Base-by-base conservation (phyloP, 768 basidiomycete genomes). In the Trametes gibbosa region DNA sequence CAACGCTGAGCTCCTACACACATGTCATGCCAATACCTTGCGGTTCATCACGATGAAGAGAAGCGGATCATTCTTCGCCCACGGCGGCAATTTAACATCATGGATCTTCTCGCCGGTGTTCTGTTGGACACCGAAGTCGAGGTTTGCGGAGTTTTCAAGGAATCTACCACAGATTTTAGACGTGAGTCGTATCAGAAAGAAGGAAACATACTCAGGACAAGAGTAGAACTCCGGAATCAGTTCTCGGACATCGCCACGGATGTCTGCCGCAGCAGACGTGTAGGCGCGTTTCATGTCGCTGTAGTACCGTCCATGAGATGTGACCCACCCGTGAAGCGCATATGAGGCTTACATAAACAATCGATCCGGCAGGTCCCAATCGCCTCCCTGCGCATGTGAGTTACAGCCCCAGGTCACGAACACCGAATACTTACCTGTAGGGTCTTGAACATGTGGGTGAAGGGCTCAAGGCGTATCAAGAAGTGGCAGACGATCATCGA, bases 401-500 rank as follows among this genome's bases (percentile, higher is more conserved):
- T 23, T 37, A 21, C 40, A 19, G 5, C 17, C 12, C 43, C 21
- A 8, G 34, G 21, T 16, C 19, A 16, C 2, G 4, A 13, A 32
- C 24, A 21, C 37, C 41, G 17, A 27, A 9, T 17, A 56, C 75
- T 60, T 52, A 81, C 83, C 76, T 86, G 85, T 32, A 97, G 73
- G 2, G 90, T 92, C 74, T 95, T 92, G 79, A 95, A 98, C 88
- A 96, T 95, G 68, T 89, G 86, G 24, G 94, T 95, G 70, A 90
- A 98, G 0, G 95, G 95, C 14, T 88, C 85, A 66, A 95, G 75
- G 21, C 95, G 82, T 54, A 98, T 95, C 65, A 96, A 74, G 75
- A 90, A 97, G 65, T 96, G 94, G 75, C 93, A 95, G 45, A 95
- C 91, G 58, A 94, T 96, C 95, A 97, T 97, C 2, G 93, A 95